phyloP scores from a whole-genome alignment of 352 stramenopile genomes.

The Globisporangium iwayamae region DNA sequence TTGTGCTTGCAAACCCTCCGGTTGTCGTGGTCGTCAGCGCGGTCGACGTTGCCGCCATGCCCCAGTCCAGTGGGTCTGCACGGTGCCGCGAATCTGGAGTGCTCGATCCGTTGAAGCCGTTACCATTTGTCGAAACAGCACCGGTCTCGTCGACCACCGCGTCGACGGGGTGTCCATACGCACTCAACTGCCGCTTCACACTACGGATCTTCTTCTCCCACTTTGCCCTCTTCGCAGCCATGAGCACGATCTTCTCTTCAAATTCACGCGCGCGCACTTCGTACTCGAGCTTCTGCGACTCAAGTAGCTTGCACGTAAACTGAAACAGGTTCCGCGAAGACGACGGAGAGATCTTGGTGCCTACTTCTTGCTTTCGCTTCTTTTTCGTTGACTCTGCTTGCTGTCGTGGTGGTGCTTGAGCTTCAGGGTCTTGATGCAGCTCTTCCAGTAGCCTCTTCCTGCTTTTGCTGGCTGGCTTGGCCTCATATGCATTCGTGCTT shows the following conservation, averaged over 20 bases:
- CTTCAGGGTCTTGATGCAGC: neutral
- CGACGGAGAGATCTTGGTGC: conserved; percentile 16
- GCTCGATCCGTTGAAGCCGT: neutral
- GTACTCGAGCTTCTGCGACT: conserved; percentile 35
- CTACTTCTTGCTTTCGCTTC: neutral
- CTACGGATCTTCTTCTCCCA: conserved; percentile 39
- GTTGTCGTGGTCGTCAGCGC: neutral
- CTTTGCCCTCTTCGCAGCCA: conserved; percentile 27
- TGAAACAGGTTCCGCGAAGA: conserved; percentile 41
- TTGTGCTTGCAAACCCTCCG: neutral
- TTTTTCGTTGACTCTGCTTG: neutral
- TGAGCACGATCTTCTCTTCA: conserved; percentile 32
- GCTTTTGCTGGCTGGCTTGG: neutral
- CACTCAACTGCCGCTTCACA: conserved; percentile 16
- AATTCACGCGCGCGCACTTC: conserved; percentile 41
- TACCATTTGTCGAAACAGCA: neutral
- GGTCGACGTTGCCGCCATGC: neutral
- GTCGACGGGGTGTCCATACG: conserved; percentile 6
- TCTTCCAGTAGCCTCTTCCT: neutral
- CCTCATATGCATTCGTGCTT: neutral
- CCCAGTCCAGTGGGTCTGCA: neutral
- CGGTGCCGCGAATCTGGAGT: neutral
- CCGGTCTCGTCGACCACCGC: neutral
- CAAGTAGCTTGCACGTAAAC: conserved; percentile 35
- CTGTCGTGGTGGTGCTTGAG: neutral